These are phyloP conservation scores for Mycena albidolilacea DNA, from an alignment of 768 basidiomycete genomes.

Conservation along the genomic window DNA sequence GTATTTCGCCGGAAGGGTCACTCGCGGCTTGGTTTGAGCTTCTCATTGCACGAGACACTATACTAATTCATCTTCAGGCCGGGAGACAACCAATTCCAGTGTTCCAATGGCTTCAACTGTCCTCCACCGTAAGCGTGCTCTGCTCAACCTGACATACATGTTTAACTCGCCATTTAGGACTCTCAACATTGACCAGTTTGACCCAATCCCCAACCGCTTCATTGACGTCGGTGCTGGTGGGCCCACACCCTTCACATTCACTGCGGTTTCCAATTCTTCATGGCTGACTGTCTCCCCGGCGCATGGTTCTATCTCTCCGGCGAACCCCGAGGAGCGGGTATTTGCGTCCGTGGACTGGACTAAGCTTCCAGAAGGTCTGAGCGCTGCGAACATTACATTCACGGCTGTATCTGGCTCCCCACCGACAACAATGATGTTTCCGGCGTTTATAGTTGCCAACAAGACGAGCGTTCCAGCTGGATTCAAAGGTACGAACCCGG, in stretches of 20 bases:
- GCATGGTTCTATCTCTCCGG: slow-evolving; percentile 64
- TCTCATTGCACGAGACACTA: background rate
- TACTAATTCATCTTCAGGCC: slow-evolving; percentile 59
- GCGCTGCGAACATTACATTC: slow-evolving; percentile 60
- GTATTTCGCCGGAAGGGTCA: slow-evolving; percentile 73
- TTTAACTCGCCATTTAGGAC: slow-evolving; percentile 60
- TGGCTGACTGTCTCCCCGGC: slow-evolving; percentile 68
- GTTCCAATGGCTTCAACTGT: slow-evolving; percentile 56
- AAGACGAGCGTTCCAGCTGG: slow-evolving; percentile 56
- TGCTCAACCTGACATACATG: background rate
- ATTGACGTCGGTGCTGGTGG: slow-evolving; percentile 77
- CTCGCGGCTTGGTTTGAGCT: slow-evolving; percentile 68
- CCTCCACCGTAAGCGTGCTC: slow-evolving; percentile 47
- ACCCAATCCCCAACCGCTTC: slow-evolving; percentile 66
- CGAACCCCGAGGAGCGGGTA: slow-evolving; percentile 66
- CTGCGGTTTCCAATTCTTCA: slow-evolving; percentile 60
- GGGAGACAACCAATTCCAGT: slow-evolving; percentile 76
- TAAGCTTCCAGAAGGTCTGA: slow-evolving; percentile 56
- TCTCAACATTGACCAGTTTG: slow-evolving; percentile 70
- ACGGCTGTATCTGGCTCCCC: slow-evolving; percentile 60
- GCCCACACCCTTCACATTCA: slow-evolving; percentile 70
- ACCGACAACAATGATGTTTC: slow-evolving; percentile 48
- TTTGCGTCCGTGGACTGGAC: slow-evolving; percentile 74
- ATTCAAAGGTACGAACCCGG: slow-evolving; percentile 62
- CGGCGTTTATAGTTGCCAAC: slow-evolving; percentile 53